Percentiles rank a stretch among this genome's conserved stretches.
These are phyloP conservation scores for Leccinellum albellum DNA, from an alignment of 768 basidiomycete species.

Conservation along the genomic window DNA sequence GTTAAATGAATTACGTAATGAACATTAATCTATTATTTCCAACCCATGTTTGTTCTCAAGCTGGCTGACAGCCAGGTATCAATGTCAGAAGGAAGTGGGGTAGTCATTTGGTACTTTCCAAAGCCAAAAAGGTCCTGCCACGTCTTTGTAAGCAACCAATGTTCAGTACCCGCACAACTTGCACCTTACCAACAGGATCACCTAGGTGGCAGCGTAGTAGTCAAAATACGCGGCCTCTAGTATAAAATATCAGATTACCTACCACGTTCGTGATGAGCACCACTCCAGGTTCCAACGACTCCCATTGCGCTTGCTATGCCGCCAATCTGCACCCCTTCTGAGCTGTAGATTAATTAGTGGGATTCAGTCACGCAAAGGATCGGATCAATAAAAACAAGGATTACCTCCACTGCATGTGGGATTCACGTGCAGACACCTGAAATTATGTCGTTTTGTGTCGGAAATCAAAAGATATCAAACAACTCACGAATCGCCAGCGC, in stretches of 20 bases:
- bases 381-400: constrained; percentile 9
- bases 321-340: constrained; percentile 66
- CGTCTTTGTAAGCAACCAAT: background rate
- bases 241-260: background rate
- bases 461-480: background rate
- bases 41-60: background rate
- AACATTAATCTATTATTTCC: background rate
- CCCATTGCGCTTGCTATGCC: constrained; percentile 62
- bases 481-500: constrained; percentile 60
- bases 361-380: background rate
- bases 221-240: background rate
- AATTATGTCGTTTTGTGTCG: constrained; percentile 4
- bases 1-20: constrained; percentile 13
- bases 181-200: constrained; percentile 59
- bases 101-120: constrained; percentile 51
- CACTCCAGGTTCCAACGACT: constrained; percentile 66
- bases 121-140: constrained; percentile 67
- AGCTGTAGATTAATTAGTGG: constrained; percentile 35
- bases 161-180: background rate
- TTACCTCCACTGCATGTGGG: constrained; percentile 58
- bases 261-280: constrained; percentile 56
- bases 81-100: constrained; percentile 32
- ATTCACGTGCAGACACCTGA: constrained; percentile 54
- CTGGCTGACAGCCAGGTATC: background rate
- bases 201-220: constrained; percentile 30